These are phyloP conservation scores for Neurospora hispaniola DNA, from an alignment of 495 filamentous ascomycete genomes.

Conservation along the genomic window DNA sequence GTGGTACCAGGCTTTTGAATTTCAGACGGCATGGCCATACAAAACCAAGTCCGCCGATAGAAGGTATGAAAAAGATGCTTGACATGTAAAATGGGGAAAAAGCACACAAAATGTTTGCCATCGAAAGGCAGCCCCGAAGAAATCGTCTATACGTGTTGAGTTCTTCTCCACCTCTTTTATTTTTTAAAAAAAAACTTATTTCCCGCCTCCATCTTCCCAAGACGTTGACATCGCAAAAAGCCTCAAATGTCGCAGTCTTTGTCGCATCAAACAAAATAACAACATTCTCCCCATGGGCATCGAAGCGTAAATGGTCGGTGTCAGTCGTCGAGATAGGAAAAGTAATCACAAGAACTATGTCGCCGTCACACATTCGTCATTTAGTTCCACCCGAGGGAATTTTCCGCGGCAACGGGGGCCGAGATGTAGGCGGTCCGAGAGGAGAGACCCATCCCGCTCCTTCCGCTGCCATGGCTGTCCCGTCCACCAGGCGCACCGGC, in stretches of 20 bases:
- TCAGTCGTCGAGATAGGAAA: conserved; percentile 6
- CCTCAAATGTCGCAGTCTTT: conserved; percentile 3
- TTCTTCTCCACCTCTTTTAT: background rate
- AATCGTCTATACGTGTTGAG: background rate
- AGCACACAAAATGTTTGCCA: conserved; percentile 10
- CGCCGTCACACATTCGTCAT: conserved; percentile 20
- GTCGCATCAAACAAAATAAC: conserved; percentile 7
- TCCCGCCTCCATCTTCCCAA: background rate
- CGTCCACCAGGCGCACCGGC: conserved; percentile 48
- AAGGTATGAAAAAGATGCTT: conserved; percentile 9
- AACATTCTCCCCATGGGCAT: conserved; percentile 35
- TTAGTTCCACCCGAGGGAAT: conserved; percentile 97
- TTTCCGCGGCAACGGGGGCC: conserved; percentile 88
- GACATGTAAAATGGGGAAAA: conserved; percentile 19
- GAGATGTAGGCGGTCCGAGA: conserved; percentile 62
- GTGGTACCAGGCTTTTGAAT: conserved; percentile 20
- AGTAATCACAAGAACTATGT: conserved; percentile 23
- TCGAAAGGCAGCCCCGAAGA: background rate
- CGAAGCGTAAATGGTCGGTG: conserved; percentile 31
- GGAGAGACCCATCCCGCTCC: conserved; percentile 63
- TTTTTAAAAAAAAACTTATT: background rate
- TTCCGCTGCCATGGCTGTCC: conserved; percentile 42
- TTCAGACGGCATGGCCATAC: conserved; percentile 14
- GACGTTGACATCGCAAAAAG: conserved; percentile 3
- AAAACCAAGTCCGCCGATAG: conserved; percentile 13